Conservation (phyloP, 768 basidiomycete genomes). For the Pleurotus sapidus region DNA sequence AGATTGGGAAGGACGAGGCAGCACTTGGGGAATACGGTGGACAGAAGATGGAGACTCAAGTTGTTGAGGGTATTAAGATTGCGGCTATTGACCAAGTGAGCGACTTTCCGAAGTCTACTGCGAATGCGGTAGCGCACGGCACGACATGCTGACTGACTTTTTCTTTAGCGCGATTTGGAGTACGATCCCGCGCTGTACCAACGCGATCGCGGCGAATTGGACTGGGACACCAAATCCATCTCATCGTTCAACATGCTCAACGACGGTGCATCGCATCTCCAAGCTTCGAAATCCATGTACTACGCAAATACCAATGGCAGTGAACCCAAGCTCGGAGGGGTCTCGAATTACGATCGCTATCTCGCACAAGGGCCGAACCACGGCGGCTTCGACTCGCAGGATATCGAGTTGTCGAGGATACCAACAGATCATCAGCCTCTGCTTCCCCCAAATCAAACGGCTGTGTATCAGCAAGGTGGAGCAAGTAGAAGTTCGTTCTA, state of each 20-base stretch:
- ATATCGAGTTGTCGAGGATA: constrained; percentile 55
- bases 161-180: constrained; percentile 60
- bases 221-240: constrained; percentile 85
- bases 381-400: constrained; percentile 14
- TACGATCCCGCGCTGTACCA: constrained; percentile 79
- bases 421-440: constrained; percentile 47
- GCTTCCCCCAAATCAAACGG: constrained; percentile 34
- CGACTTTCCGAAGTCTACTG: background rate
- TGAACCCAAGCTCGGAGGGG: constrained; percentile 33
- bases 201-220: constrained; percentile 80
- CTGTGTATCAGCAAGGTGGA: constrained; percentile 32
- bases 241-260: constrained; percentile 53
- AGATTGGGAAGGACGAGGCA: constrained; percentile 59
- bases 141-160: background rate
- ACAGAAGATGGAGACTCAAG: constrained; percentile 67
- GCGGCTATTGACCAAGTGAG: constrained; percentile 75
- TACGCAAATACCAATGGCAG: constrained; percentile 29
- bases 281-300: constrained; percentile 39
- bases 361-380: constrained; percentile 42
- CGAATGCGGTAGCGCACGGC: background rate
- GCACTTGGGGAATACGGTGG: constrained; percentile 78
- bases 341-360: constrained; percentile 56
- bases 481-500: constrained; percentile 29
- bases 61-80: constrained; percentile 80
- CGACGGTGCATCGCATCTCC: constrained; percentile 39